Evolutionary conservation across 441 rosid genomes (phyloP), one percentile per base, ranked within the genome.

Genomic region (Bocquillonia castaneifolia): DNA sequence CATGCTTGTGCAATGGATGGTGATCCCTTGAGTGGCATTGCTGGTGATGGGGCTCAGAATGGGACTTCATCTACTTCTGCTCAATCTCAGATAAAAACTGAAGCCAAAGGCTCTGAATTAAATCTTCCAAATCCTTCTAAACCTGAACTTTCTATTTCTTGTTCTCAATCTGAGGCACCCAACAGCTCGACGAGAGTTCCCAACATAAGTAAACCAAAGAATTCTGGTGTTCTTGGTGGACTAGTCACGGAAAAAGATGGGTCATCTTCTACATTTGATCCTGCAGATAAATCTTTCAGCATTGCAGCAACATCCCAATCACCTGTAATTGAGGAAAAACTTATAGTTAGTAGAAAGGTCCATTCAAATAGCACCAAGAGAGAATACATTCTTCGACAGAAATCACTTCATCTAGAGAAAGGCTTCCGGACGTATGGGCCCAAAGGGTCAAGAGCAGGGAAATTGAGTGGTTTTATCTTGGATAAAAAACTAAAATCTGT

Each of bases 1-100:
- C 96, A 84, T 81, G 96, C 99, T 67, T 88, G 95, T 86, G 93
- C 93, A 64, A 78, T 87, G 85, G 97, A 91, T 71, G 85, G 86
- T 69, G 92, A 86, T 47, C 77, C 82, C 28, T 72, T 83, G 68
- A 75, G 73, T 63, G 71, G 83, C 57, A 80, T 85, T 72, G n/a
- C 74, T 25, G 68, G 78, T 45, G 85, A 85, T 63, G 80, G 77
- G 36, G 63, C 77, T 67, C 69, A 80, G 51, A 73, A 59, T 70
- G 80, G 74, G 69, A 67, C 65, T 65, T 67, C 78, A 25, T 68
- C 76, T 44, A 9, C 47, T 71, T 61, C 80, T 14, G 40, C 68
- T 12, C 84, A 75, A 75, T 37, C 78, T 64, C 79, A 66, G 69
- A 51, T 66, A 66, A 82, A 78, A 72, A 51, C 73, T 36, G 81